Base-by-base conservation (phyloP, 257 asterid genomes). In the Knoxia roxburghii region DNA sequence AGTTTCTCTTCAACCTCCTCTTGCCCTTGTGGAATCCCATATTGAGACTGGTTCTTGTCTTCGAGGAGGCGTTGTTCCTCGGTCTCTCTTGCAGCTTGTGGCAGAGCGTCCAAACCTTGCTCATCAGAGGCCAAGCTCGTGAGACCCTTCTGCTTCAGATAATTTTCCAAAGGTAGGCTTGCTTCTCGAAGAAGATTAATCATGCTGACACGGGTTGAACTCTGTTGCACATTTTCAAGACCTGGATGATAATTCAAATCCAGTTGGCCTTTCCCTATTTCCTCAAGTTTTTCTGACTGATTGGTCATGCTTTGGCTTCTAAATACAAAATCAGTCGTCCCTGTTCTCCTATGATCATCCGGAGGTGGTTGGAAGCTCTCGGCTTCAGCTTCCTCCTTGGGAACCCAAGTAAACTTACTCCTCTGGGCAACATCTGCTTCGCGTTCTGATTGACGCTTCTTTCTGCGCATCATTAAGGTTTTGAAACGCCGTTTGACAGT, bases 381-480 rank as follows among this genome's bases (percentile, higher is more conserved):
- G 56, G 78, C 94, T 72, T 88, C 95, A 7, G 79, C 79, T 74
- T 88, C 96, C 66, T 85, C 96, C 79, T 82, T 85, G 29, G 82
- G 80, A 74, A 73, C 82, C 57, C 74, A 72, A 26, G 78, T 48
- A 61, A 77, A 63, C 52, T 81, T 87, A 75, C 72, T 86, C 86
- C 83, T 84, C 65, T 82, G 90, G 2, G 88, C 89, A 49, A 85
- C 81, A 78, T 89, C 98, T 1, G 96, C 96, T 73, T 92, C 98
- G 46, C 91, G 95, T 61, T 92, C 97, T 7, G 90, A 85, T 71
- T 92, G 98, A 9, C 97, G 96, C 73, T 93, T 90, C 85, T 90
- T 88, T 72, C 90, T 93, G 67, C 99, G 90, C 99, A 93, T 93
- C 97, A 93, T 93, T 68, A 93, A 77, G 45, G 99, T 93, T 75